A percentile compares a stretch with the other conserved stretches of the same genome.
Conservation (phyloP, 2,329 filamentous ascomycete genomes). For the Trichoderma endophyticum region DNA sequence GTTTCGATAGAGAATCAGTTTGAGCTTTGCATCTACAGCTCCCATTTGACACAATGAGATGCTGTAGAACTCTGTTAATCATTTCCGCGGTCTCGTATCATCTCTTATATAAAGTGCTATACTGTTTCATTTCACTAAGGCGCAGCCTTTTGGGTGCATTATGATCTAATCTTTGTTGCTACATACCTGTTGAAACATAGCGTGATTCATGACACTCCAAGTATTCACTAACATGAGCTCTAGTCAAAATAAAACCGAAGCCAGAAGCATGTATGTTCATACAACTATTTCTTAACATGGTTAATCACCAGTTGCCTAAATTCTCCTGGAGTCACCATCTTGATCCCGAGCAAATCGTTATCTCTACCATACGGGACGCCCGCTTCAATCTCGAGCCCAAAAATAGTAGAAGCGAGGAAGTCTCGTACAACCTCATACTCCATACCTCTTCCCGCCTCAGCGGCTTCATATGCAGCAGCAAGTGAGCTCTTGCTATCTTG, state of each 20-base stretch:
- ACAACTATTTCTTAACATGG: background rate
- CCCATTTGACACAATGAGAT: no score
- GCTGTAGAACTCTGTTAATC: no score
- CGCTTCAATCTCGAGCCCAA: background rate
- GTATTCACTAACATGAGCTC: background rate
- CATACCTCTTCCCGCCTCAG: background rate
- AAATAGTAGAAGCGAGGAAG: background rate
- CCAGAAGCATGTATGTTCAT: no score
- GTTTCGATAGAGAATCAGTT: no score
- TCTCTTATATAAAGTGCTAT: no score
- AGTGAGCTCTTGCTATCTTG: background rate
- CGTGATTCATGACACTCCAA: background rate
- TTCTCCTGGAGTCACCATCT: background rate
- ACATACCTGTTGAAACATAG: background rate
- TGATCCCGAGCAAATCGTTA: background rate
- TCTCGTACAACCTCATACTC: background rate
- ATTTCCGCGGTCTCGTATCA: no score
- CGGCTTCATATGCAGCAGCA: background rate
- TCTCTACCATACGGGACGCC: background rate
- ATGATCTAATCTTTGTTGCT: background rate
- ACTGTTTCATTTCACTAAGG: background rate
- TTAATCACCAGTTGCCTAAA: background rate
- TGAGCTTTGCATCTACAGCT: no score
- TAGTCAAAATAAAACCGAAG: no score
- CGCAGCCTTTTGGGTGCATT: background rate